These are phyloP conservation scores for Middelhovenomyces tepae DNA, from an alignment of 805 yeast species.

Conservation along the genomic window DNA sequence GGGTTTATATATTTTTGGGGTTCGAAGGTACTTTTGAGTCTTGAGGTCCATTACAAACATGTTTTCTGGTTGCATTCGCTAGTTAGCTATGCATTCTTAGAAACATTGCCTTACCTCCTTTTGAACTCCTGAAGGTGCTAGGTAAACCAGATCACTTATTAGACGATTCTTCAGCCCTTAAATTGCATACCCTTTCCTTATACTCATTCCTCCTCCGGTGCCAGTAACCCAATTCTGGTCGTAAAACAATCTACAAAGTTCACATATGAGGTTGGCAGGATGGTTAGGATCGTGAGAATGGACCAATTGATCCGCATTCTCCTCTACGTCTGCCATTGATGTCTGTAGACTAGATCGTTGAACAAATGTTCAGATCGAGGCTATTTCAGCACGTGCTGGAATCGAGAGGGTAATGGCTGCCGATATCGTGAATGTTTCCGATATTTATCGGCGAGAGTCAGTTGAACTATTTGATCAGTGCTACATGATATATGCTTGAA, in stretches of 20 bases:
- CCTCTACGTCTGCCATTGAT: too few species aligned
- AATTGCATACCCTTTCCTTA: conserved; percentile 45
- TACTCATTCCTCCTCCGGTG: conserved; percentile 92
- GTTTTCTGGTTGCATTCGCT: conserved; percentile 65
- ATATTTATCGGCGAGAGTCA: too few species aligned
- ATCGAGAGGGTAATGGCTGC: too few species aligned
- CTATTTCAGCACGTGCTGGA: too few species aligned
- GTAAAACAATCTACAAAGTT: conserved; percentile 68
- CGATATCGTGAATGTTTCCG: too few species aligned
- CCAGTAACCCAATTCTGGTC: conserved; percentile 88
- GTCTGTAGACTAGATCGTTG: too few species aligned
- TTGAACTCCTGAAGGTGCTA: conserved; percentile 96
- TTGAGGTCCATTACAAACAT: conserved; percentile 66
- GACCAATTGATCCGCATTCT: too few species aligned
- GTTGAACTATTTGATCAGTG: too few species aligned
- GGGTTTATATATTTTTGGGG: conserved; percentile 69
- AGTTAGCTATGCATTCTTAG: too few species aligned
- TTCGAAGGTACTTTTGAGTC: conserved; percentile 42
- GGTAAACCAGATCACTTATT: conserved; percentile 45
- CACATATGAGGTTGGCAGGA: conserved; percentile 81
- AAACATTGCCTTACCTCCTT: conserved; percentile 50
- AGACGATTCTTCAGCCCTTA: conserved; percentile 4
- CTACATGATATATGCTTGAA: too few species aligned
- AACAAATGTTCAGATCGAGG: too few species aligned
- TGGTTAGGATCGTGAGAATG: too few species aligned